These are phyloP conservation scores for Puya raimondii DNA, from an alignment of 176 grass and related monocot species.

Conservation along the genomic window DNA sequence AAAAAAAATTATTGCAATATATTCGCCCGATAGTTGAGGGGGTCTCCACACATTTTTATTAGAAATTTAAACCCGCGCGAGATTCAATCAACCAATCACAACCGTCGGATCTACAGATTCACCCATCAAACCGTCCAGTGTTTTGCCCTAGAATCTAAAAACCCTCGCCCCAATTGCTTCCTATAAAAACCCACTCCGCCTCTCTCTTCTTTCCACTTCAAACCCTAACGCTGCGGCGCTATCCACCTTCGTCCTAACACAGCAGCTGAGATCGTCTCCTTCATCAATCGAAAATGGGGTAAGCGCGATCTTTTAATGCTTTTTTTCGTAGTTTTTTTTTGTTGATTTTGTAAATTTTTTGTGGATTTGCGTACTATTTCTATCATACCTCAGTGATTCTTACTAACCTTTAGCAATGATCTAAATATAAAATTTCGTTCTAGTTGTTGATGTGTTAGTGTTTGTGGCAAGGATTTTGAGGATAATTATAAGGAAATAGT, in stretches of 20 bases:
- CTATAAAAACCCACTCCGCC: too few species aligned
- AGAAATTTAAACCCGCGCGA: too few species aligned
- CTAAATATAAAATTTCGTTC: background rate
- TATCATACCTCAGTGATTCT: too few species aligned
- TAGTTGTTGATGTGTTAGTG: background rate
- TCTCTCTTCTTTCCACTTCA: background rate
- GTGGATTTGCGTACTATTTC: too few species aligned
- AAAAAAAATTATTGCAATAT: too few species aligned
- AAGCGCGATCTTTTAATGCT: background rate
- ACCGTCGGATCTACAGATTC: background rate
- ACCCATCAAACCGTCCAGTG: background rate
- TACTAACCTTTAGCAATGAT: too few species aligned
- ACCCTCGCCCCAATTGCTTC: too few species aligned
- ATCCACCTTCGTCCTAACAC: background rate
- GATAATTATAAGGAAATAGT: too few species aligned
- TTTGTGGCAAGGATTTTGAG: background rate
- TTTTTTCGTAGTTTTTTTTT: background rate
- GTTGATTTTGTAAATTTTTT: background rate
- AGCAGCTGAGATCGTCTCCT: background rate
- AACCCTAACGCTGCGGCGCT: background rate
- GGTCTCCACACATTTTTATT: too few species aligned
- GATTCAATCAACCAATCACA: background rate
- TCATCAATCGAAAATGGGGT: background rate
- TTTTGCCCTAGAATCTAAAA: background rate
- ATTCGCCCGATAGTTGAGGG: too few species aligned